Conservation (phyloP, 192 early-diverging fungal species). For the Podila verticillata region DNA sequence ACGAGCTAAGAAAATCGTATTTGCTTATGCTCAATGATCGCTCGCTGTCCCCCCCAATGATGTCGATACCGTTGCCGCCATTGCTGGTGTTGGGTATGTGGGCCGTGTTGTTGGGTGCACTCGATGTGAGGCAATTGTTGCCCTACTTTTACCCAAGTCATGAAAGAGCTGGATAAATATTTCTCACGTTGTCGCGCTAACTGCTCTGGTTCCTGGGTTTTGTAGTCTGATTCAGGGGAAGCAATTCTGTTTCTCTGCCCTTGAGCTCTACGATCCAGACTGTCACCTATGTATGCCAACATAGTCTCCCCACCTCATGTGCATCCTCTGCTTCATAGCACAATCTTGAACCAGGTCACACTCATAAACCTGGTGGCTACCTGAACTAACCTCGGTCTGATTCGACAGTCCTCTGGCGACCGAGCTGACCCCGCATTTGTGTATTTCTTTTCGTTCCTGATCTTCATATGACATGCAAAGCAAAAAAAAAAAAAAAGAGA, state of each 20-base stretch:
- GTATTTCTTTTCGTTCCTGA: not conserved
- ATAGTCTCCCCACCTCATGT: too few relatives aligned
- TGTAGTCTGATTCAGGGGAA: too few relatives aligned
- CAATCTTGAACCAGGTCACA: too few relatives aligned
- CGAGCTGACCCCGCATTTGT: not conserved
- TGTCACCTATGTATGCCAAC: too few relatives aligned
- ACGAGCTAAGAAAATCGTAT: not conserved
- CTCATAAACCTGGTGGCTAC: too few relatives aligned
- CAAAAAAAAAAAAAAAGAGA: not conserved
- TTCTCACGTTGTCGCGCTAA: not conserved
- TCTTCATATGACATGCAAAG: slow-evolving; percentile 4
- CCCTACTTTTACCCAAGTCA: not conserved
- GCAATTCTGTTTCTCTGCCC: too few relatives aligned
- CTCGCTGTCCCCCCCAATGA: too few relatives aligned
- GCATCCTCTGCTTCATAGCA: too few relatives aligned
- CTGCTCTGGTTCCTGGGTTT: too few relatives aligned
- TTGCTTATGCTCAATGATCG: not conserved
- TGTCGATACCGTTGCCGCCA: not conserved
- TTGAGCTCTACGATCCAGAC: too few relatives aligned
- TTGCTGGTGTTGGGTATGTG: not conserved
- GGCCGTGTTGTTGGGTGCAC: not conserved
- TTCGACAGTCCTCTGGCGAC: too few relatives aligned
- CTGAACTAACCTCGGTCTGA: too few relatives aligned
- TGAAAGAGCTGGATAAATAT: not conserved
- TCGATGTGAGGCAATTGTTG: not conserved